Conservation (phyloP, 1,284 basidiomycete species). For the Cutaneotrichosporon daszewskae region DNA sequence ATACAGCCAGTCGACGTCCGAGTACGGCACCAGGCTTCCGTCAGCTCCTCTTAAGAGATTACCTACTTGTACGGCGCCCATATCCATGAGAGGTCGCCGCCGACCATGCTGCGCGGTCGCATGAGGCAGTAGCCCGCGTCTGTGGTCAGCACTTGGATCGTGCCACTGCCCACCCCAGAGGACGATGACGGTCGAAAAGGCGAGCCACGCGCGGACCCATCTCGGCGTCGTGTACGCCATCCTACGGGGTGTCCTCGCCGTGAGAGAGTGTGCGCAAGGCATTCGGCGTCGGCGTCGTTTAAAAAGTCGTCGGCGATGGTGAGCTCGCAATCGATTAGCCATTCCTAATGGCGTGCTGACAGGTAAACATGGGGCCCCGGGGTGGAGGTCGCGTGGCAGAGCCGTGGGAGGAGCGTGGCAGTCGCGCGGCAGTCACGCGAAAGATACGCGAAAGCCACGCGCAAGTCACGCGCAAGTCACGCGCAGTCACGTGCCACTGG, state of each 20-base stretch:
- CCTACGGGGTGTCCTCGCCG: background rate
- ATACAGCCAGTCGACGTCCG: conserved; percentile 65
- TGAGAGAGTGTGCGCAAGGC: background rate
- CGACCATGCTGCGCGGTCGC: conserved; percentile 61
- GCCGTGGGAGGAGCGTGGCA: too few species aligned
- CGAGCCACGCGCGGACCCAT: conserved; percentile 68
- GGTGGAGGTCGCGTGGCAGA: too few species aligned
- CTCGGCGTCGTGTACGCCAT: conserved; percentile 35
- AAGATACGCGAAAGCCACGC: too few species aligned
- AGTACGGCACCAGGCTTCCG: conserved; percentile 26
- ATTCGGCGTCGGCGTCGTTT: too few species aligned
- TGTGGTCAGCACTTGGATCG: background rate
- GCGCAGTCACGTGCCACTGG: too few species aligned
- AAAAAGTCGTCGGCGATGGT: background rate
- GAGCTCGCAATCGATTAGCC: background rate
- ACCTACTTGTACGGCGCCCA: conserved; percentile 68
- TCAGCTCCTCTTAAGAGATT: background rate
- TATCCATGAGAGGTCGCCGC: conserved; percentile 80
- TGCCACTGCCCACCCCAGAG: conserved; percentile 47
- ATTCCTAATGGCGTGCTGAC: too few species aligned
- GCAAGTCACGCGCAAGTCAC: too few species aligned
- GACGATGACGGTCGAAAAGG: conserved; percentile 54
- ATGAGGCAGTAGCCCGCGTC: conserved; percentile 69
- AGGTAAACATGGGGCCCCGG: conserved; percentile 3
- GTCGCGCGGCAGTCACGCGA: too few species aligned